Base-by-base conservation (phyloP, 2,329 filamentous ascomycete genomes). In the Nigrograna mackinnonii region DNA sequence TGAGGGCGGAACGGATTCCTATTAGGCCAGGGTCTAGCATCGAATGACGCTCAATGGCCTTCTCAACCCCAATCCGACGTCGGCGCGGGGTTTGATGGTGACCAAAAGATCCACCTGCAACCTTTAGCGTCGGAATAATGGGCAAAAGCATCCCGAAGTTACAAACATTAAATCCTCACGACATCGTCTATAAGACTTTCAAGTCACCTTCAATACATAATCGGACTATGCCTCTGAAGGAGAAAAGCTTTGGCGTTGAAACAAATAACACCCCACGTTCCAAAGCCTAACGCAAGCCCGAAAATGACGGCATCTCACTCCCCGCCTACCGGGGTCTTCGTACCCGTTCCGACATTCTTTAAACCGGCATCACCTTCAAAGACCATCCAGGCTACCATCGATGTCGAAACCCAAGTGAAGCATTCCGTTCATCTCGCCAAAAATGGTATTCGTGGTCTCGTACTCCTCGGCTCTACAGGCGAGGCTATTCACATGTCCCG, bases 401-500 rank as follows among this genome's bases (percentile, higher is more conserved):
- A 86, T 54, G 66, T 82, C 44, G 70, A 77, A 35, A 76, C 81
- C 1, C 83, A 86, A 57, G 70, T 73, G 18, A 70, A 74, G 20
- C 82, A 86, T 70, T 75, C 75, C 7, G 58, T 86, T 5, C 82
- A 81, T 58, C 78, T 86, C 26, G 82, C 82, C 26, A 72, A 75
- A 39, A 74, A 76, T 50, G 83, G 83, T 42, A 79, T 86, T 53
- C 73, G 72, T 21, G 83, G 83, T 17, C 71, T 86, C 19, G 80
- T 85, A 9, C 71, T 85, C 30, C 76, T 85, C 37, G 83, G 83
- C 18, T 82, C 77, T 28, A 86, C 83, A 0, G 83, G 83, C 44
- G 83, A 86, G 62, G 79, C 80, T 0, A 78, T 86, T 32, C 82
- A 85, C 62, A 70, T 86, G 36, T 76, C 78, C 16, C 72, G 72